Base-by-base conservation (phyloP, 306 rosid genomes). In the Prunus mira region DNA sequence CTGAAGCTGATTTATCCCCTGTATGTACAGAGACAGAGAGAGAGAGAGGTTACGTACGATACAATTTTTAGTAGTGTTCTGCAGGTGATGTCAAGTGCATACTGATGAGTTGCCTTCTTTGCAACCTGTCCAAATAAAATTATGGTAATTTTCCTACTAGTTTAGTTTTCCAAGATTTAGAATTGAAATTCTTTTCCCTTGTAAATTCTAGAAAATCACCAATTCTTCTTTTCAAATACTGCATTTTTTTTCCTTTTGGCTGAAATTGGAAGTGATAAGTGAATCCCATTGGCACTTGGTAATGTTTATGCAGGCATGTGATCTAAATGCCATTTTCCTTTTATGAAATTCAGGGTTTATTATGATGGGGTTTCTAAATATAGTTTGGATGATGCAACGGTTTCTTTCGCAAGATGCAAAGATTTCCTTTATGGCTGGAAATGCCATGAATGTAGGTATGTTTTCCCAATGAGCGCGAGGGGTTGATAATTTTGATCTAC, bases 1-100 rank as follows among this genome's bases (percentile, higher is more conserved):
- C 51, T 51, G 88, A 70, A 71, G 82, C 74, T 74, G 65, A 73
- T 77, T 75, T 55, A 75, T 82, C 72, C 90, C 86, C 88, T 51
- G 9, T 64, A 19, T 86, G 87, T 82, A 87, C 72, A 67, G 79
- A 65, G 83, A 62, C 17, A 12, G 17, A 19, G 47, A 30, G 54
- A 5, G 63, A 64, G 49, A 9, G 49, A 8, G 75, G 68, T 71
- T 65, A 54, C 69, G 6, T 65, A 54, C 67, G 6, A 50, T 30
- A 76, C 54, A 52, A 71, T 50, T 64, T 76, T 71, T 55, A 19
- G 49, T 17, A 49, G 49, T 67, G 38, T 78, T 74, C 27, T 56
- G 54, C 57, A 9, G 56, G 30, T 72, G 68, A 20, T 81, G 71
- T 75, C 69, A 55, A 78, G 32, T 30, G 65, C 61, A 50, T 68